Evolutionary conservation across 2,329 filamentous ascomycete genomes (phyloP).

Genomic region (Fusarium abutilonis): DNA sequence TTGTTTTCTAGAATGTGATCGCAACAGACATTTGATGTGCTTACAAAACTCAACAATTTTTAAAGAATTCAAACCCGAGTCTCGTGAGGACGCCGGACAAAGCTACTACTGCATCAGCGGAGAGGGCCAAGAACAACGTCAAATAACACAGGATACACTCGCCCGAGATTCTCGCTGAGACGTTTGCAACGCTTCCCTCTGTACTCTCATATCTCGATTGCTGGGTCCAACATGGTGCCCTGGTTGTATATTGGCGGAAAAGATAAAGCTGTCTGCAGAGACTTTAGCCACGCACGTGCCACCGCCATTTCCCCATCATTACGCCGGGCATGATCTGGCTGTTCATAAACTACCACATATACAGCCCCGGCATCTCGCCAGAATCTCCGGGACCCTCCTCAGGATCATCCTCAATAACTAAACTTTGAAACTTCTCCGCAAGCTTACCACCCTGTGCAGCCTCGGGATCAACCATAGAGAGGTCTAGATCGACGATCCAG

Average conservation of each 20-base stretch:
- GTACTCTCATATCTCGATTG: slow-evolving; percentile 2
- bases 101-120: slow-evolving; percentile 8
- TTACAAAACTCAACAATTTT: not conserved
- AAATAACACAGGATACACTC: not conserved
- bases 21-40: not conserved
- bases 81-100: not conserved
- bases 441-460: not conserved
- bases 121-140: slow-evolving; percentile 1
- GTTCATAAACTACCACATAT: too few relatives aligned
- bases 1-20: too few relatives aligned
- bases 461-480: not conserved
- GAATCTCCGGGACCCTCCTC: not conserved
- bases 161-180: slow-evolving; percentile 1
- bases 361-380: not conserved
- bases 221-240: not conserved
- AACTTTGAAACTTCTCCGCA: not conserved
- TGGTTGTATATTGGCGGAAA: not conserved
- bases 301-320: too few relatives aligned
- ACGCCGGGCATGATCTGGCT: too few relatives aligned
- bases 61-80: slow-evolving; percentile 8
- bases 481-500: slow-evolving; percentile 7
- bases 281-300: not conserved
- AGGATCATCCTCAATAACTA: not conserved
- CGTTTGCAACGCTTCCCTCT: not conserved
- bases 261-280: not conserved